Conservation (phyloP, 306 rosid genomes). For the Mimosa bimucronata region DNA sequence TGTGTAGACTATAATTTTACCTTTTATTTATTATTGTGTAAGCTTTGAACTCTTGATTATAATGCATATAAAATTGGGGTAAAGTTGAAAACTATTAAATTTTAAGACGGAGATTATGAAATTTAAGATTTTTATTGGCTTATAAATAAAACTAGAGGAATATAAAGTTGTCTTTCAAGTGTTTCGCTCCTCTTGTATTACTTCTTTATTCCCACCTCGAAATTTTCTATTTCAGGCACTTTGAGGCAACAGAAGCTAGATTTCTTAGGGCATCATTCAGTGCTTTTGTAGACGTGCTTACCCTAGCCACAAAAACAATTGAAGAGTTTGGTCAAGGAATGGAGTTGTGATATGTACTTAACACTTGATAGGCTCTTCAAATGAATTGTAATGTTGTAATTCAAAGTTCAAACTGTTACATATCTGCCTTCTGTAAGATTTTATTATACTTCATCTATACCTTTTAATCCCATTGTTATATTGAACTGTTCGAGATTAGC, state of each 20-base stretch:
- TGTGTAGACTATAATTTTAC: too few relatives aligned
- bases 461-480: neutral
- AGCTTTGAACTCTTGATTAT: too few relatives aligned
- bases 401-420: neutral
- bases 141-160: too few relatives aligned
- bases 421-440: conserved; percentile 4
- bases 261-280: conserved; percentile 89
- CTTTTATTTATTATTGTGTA: too few relatives aligned
- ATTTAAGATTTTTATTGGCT: too few relatives aligned
- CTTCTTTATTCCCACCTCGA: neutral
- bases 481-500: neutral
- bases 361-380: conserved; percentile 11
- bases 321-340: conserved; percentile 82
- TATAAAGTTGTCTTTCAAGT: conserved; percentile 9
- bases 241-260: conserved; percentile 90
- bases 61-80: too few relatives aligned
- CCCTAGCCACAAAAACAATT: conserved; percentile 77
- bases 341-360: conserved; percentile 47
- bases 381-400: conserved; percentile 2
- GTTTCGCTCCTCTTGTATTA: neutral
- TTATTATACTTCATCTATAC: conserved; percentile 2
- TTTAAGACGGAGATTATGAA: too few relatives aligned
- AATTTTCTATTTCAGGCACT: conserved; percentile 56
- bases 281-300: conserved; percentile 77
- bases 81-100: too few relatives aligned